Percentiles rank a stretch among this genome's conserved stretches.
Conservation (phyloP, 495 filamentous ascomycete species). For the Rostrohypoxylon terebratum region DNA sequence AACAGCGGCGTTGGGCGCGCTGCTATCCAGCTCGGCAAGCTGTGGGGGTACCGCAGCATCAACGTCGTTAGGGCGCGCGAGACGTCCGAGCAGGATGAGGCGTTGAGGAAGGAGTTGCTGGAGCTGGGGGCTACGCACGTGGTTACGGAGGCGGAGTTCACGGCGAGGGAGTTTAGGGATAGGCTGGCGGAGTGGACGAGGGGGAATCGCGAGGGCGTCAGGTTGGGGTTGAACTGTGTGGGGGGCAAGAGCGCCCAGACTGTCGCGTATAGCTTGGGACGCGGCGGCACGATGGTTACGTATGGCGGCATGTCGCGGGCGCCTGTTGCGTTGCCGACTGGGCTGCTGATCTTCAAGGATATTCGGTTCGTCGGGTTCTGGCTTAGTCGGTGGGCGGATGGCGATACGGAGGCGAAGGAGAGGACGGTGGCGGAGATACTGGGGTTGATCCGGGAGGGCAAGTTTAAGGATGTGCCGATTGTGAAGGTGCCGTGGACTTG, state of each 20-base stretch:
- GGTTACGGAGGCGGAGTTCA: slow-evolving; percentile 80
- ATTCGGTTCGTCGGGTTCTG: slow-evolving; percentile 91
- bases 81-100: slow-evolving; percentile 69
- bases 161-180: slow-evolving; percentile 69
- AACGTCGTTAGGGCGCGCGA: slow-evolving; percentile 82
- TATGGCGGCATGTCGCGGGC: slow-evolving; percentile 95
- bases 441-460: slow-evolving; percentile 74
- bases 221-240: slow-evolving; percentile 90
- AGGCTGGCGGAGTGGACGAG: slow-evolving; percentile 73
- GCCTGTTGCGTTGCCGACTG: slow-evolving; percentile 80
- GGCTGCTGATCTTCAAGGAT: slow-evolving; percentile 90
- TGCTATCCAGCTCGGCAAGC: slow-evolving; percentile 82
- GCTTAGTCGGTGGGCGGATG: slow-evolving; percentile 89
- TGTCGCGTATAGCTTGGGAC: slow-evolving; percentile 74
- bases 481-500: slow-evolving; percentile 82
- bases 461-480: slow-evolving; percentile 85
- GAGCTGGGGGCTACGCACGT: slow-evolving; percentile 83
- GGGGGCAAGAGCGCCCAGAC: slow-evolving; percentile 85
- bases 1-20: slow-evolving; percentile 91
- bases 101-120: slow-evolving; percentile 74
- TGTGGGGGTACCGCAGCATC: slow-evolving; percentile 89
- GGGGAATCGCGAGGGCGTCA: slow-evolving; percentile 73
- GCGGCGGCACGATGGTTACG: slow-evolving; percentile 81
- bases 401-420: slow-evolving; percentile 77
- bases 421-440: slow-evolving; percentile 85